phyloP scores from a whole-genome alignment of 2,329 filamentous ascomycete genomes.

The Simplicillium aogashimaense region DNA sequence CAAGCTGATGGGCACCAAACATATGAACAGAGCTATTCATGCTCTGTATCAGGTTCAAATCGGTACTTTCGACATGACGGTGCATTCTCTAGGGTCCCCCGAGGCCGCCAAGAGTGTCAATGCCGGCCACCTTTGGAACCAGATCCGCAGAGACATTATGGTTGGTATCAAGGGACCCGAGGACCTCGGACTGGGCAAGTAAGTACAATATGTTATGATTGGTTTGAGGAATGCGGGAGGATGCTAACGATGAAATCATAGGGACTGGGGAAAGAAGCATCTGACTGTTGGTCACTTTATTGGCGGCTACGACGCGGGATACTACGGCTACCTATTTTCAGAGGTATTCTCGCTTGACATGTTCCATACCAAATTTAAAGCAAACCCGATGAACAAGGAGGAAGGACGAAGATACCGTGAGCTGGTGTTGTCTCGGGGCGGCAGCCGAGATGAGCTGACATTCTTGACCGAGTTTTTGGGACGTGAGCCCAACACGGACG shows the following conservation, averaged over 20 bases:
- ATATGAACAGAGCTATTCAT: conserved; percentile 71
- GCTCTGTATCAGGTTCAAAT: conserved; percentile 73
- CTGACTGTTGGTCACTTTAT: conserved; percentile 77
- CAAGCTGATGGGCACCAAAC: conserved; percentile 66
- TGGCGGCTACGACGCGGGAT: conserved; percentile 76
- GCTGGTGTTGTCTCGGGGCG: conserved; percentile 68
- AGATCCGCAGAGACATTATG: conserved; percentile 56
- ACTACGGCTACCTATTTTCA: conserved; percentile 67
- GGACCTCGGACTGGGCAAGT: conserved; percentile 46
- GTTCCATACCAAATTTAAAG: conserved; percentile 73
- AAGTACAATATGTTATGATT: conserved; percentile 15
- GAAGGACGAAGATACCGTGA: conserved; percentile 70
- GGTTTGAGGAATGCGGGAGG: too few relatives aligned
- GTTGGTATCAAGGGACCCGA: conserved; percentile 67
- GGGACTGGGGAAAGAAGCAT: conserved; percentile 66
- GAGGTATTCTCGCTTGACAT: conserved; percentile 79
- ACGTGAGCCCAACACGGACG: conserved; percentile 63
- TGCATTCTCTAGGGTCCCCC: conserved; percentile 63
- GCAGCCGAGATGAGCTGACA: conserved; percentile 71
- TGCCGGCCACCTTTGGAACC: conserved; percentile 59
- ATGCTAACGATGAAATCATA: conserved; percentile 20
- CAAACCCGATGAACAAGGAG: conserved; percentile 65
- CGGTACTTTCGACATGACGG: conserved; percentile 75
- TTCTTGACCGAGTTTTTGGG: conserved; percentile 71
- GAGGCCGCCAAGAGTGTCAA: conserved; percentile 58